Percentiles rank a stretch among this genome's conserved stretches.
Evolutionary conservation across 768 basidiomycete species (phyloP).

Genomic region (Macrocybe gigantea): DNA sequence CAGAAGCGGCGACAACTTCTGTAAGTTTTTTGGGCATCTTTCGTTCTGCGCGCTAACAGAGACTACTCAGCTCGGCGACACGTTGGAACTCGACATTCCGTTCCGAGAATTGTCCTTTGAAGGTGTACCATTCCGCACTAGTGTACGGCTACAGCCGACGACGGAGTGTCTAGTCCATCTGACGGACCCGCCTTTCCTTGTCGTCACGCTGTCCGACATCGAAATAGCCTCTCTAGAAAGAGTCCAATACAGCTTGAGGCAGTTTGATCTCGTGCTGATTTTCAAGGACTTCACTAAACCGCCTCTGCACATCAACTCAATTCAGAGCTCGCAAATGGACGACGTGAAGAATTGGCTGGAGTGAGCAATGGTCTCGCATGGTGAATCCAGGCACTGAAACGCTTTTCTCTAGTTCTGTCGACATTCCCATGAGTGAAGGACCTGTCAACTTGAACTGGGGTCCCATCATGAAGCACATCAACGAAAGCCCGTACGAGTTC

Average conservation of each 20-base stretch:
- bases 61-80: conserved; percentile 53
- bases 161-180: conserved; percentile 96
- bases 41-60: not conserved
- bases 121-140: conserved; percentile 94
- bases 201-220: conserved; percentile 90
- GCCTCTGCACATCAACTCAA: conserved; percentile 95
- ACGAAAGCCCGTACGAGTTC: conserved; percentile 92
- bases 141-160: conserved; percentile 91
- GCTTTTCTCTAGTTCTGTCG: conserved; percentile 70
- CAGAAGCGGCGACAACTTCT: conserved; percentile 72
- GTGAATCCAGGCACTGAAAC: conserved; percentile 5
- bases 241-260: conserved; percentile 92
- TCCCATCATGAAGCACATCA: conserved; percentile 98
- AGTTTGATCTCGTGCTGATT: conserved; percentile 96
- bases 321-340: conserved; percentile 85
- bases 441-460: conserved; percentile 98
- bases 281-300: conserved; percentile 93
- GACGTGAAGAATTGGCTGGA: conserved; percentile 99
- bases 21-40: conserved; percentile 36
- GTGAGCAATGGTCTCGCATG: conserved; percentile 40
- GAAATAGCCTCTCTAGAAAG: conserved; percentile 96
- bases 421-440: conserved; percentile 92
- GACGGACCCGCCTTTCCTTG: conserved; percentile 92
- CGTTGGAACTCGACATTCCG: conserved; percentile 91
- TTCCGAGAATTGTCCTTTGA: conserved; percentile 97